Base-by-base conservation (phyloP, 176 grass and related monocot genomes). In the Ensete ventricosum region DNA sequence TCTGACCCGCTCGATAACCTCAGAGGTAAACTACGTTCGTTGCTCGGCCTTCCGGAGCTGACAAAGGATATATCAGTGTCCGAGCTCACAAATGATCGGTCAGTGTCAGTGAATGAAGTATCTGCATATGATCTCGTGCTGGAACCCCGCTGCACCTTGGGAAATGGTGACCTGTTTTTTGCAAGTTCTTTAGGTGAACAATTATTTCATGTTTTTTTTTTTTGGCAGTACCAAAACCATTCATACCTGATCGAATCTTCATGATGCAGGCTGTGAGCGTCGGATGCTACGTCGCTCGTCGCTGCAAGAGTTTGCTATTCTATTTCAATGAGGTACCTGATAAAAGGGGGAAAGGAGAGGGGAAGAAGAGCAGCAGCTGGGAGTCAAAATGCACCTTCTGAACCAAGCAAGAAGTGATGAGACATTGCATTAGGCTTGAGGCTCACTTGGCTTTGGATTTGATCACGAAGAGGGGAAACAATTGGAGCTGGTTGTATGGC, bases 391-490 rank as follows among this genome's bases (percentile, higher is more conserved):
- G 51, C 64, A 63, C 54, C 72, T 77, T 78, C 80, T 67, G 73
- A 9, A 73, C 55, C 79, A 77, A 81, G 69, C 19, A 77, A 57
- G 71, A 12, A 25, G 71, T 73, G 78, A 53, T 80, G 55, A 60
- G 59, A 64, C 75, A 55, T n/a, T 50, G 14, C 54, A 22, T 78
- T 59, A 52, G 50, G n/a, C 49, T 78, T 82, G 7, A 74, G 14
- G 25, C 79, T 86, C 55, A 62, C 49, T 57, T 86, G 74, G 75
- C 74, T 77, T 59, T 82, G 74, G n/a, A 86, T 82, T 52, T 86
- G 79, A 52, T 59, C 62, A 26, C 84, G 79, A 25, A 86, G 74
- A 22, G 84, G 79, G 19, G 84, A 82, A 48, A 73, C 19, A 29
- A 51, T 13, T 3, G 84, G 79, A 25, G 79, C 79, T 0, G 67